Evolutionary conservation across 2,329 filamentous ascomycete species (phyloP).

Genomic region (Sarocladium kiliense): DNA sequence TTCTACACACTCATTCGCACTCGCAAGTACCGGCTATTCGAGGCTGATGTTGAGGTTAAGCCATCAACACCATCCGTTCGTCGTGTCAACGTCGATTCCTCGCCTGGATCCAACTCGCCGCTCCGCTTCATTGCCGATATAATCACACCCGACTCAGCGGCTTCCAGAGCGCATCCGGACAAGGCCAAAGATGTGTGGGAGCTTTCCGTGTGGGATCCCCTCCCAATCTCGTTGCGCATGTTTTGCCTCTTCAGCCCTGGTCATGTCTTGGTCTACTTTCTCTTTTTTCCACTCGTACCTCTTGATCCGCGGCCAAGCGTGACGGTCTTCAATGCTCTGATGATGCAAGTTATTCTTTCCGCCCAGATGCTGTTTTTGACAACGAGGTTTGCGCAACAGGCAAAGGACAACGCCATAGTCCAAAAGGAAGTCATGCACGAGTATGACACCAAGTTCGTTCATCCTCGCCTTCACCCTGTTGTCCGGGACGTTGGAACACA

Average conservation of each 20-base stretch:
- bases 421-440: conserved; percentile 91
- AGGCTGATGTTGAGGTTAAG: conserved; percentile 70
- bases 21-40: conserved; percentile 87
- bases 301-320: conserved; percentile 79
- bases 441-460: conserved; percentile 94
- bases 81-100: conserved; percentile 83
- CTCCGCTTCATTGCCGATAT: conserved; percentile 67
- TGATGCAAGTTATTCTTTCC: conserved; percentile 70
- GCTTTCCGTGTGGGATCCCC: conserved; percentile 86
- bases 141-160: conserved; percentile 64
- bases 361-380: conserved; percentile 67
- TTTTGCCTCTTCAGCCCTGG: conserved; percentile 91
- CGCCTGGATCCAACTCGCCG: conserved; percentile 72
- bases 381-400: conserved; percentile 73
- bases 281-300: conserved; percentile 73
- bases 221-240: conserved; percentile 73
- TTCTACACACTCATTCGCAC: conserved; percentile 76
- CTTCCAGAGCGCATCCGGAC: conserved; percentile 79
- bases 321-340: conserved; percentile 76
- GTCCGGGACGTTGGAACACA: conserved; percentile 78
- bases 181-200: conserved; percentile 89
- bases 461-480: conserved; percentile 77
- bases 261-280: conserved; percentile 84
- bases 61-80: conserved; percentile 80
- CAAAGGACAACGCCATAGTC: conserved; percentile 77